Conservation (phyloP, 257 asterid species). For the Cruciata laevipes region DNA sequence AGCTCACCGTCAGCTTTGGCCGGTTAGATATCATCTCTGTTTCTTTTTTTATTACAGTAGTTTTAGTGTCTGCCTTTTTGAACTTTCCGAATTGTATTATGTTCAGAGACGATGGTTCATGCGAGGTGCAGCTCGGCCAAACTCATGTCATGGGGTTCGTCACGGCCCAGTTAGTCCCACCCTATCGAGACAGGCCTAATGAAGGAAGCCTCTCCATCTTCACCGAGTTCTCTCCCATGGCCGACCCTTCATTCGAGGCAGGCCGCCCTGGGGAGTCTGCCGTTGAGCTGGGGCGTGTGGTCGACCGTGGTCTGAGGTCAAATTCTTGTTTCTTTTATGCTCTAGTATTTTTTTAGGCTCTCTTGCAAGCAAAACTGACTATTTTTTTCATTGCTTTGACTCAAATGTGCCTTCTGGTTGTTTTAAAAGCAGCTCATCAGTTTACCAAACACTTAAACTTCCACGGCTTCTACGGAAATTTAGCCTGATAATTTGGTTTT, state of each 20-base stretch:
- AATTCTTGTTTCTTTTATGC: not conserved
- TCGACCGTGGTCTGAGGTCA: constrained; percentile 78
- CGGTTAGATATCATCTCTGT: constrained; percentile 31
- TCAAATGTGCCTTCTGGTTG: too few relatives aligned
- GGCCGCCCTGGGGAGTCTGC: constrained; percentile 96
- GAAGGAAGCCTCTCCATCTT: constrained; percentile 81
- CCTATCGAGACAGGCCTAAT: constrained; percentile 83
- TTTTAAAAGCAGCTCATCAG: not conserved
- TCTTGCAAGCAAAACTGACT: too few relatives aligned
- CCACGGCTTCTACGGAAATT: not conserved
- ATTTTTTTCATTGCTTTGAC: too few relatives aligned
- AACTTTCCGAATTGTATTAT: constrained; percentile 10
- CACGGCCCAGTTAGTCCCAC: constrained; percentile 80
- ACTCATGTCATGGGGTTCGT: constrained; percentile 87
- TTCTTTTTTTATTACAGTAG: not conserved
- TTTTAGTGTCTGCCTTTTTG: not conserved
- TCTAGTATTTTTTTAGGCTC: too few relatives aligned
- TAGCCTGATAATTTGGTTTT: not conserved
- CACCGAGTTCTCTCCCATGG: constrained; percentile 98
- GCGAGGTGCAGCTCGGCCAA: constrained; percentile 90
- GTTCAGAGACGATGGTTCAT: constrained; percentile 87
- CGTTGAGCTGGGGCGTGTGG: constrained; percentile 89
- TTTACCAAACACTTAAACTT: not conserved
- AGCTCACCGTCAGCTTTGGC: constrained; percentile 58
- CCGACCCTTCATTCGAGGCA: constrained; percentile 87